Percentiles rank a stretch among this genome's conserved stretches.
Evolutionary conservation across 2,329 filamentous ascomycete genomes (phyloP).

Genomic region (Diplodia mutila): DNA sequence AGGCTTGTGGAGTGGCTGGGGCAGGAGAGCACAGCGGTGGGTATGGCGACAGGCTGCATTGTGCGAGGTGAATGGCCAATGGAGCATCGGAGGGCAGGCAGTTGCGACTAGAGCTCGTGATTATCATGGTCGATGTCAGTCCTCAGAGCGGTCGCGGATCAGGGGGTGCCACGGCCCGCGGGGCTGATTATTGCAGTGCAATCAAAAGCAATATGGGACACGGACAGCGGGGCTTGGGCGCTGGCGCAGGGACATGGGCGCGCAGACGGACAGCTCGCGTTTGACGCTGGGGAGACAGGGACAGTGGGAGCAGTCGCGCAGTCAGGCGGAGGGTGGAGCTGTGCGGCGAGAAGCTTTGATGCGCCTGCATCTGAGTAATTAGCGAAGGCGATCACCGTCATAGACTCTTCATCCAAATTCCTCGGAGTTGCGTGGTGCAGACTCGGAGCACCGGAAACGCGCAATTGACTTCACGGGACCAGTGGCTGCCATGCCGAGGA

Average conservation of each 20-base stretch:
- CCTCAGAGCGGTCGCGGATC: not conserved
- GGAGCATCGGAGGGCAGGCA: not conserved
- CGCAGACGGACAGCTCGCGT: slow-evolving; percentile 1
- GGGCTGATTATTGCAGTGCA: not conserved
- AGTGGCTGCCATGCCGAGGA: too few relatives aligned
- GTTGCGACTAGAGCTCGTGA: not conserved
- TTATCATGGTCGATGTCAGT: not conserved
- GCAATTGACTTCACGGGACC: too few relatives aligned
- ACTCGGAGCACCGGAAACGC: too few relatives aligned
- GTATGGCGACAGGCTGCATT: not conserved
- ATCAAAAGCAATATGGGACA: not conserved
- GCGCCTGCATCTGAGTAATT: slow-evolving; percentile 2
- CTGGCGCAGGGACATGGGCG: not conserved
- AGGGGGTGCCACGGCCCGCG: not conserved
- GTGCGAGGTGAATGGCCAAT: slow-evolving; percentile 2
- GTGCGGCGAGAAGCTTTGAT: not conserved
- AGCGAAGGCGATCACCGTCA: slow-evolving; percentile 22
- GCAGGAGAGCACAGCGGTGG: not conserved
- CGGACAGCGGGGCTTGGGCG: not conserved
- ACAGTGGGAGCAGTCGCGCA: not conserved
- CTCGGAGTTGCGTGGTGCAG: too few relatives aligned
- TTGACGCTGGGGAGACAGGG: not conserved
- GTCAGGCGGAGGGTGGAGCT: not conserved
- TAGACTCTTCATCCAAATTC: not conserved
- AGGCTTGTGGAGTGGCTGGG: not conserved